Percentiles rank a stretch among this genome's conserved stretches.
These are phyloP conservation scores for Fistulina hepatica DNA, from an alignment of 1,284 basidiomycete genomes.

Conservation along the genomic window DNA sequence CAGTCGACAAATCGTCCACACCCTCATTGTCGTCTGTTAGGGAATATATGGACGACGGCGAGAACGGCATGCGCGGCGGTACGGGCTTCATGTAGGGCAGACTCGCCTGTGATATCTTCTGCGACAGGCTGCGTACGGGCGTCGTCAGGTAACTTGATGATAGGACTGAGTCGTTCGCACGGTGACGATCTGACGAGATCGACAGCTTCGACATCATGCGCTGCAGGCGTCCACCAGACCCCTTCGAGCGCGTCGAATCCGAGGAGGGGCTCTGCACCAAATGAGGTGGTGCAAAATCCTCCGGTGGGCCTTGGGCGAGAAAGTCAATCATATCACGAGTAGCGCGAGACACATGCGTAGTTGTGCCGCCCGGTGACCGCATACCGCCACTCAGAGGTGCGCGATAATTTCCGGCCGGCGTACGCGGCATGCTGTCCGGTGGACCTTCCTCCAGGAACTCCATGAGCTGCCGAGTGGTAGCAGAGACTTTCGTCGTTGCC, in stretches of 20 bases:
- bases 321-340: slow-evolving; percentile 23
- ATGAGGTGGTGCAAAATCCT: slow-evolving; percentile 5
- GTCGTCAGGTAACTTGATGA: slow-evolving; percentile 12
- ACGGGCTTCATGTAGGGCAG: slow-evolving; percentile 43
- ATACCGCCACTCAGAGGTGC: too few species aligned
- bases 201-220: slow-evolving; percentile 71
- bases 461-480: slow-evolving; percentile 51
- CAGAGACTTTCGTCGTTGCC: slow-evolving; percentile 24
- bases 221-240: slow-evolving; percentile 49
- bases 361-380: too few species aligned
- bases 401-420: slow-evolving; percentile 9
- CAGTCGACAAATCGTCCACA: too few species aligned
- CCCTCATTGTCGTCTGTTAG: too few species aligned
- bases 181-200: slow-evolving; percentile 22
- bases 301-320: slow-evolving; percentile 25
- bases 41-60: too few species aligned
- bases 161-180: background rate
- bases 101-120: slow-evolving; percentile 29
- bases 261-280: background rate
- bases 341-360: slow-evolving; percentile 11
- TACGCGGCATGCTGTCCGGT: slow-evolving; percentile 26
- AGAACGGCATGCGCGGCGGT: slow-evolving; percentile 37
- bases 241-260: slow-evolving; percentile 32
- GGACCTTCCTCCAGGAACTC: slow-evolving; percentile 56
- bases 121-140: slow-evolving; percentile 10